Conservation (phyloP, 352 stramenopile species). For the Phytophthora rubi region DNA sequence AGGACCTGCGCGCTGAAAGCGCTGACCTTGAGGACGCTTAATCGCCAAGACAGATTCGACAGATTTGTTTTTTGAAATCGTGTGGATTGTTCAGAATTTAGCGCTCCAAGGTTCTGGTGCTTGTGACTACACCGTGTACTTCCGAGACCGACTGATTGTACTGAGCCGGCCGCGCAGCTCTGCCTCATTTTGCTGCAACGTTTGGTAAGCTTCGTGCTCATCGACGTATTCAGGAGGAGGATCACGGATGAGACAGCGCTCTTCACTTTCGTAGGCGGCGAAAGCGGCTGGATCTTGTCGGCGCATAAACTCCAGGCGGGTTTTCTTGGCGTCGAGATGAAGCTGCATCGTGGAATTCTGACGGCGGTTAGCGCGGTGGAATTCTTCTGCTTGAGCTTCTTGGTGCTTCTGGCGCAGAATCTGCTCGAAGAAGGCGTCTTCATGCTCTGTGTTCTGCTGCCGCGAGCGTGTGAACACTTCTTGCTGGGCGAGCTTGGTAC, state of each 20-base stretch:
- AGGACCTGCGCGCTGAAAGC: constrained; percentile 67
- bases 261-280: constrained; percentile 53
- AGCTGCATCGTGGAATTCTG: constrained; percentile 82
- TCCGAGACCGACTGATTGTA: constrained; percentile 46
- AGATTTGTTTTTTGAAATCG: background rate
- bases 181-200: constrained; percentile 53
- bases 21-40: constrained; percentile 50
- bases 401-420: constrained; percentile 75
- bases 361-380: constrained; percentile 54
- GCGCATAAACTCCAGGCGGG: constrained; percentile 71
- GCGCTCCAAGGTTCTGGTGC: background rate
- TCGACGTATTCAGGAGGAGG: constrained; percentile 55
- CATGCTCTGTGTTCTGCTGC: constrained; percentile 19
- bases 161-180: constrained; percentile 63
- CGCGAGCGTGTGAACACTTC: constrained; percentile 48
- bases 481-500: constrained; percentile 66
- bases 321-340: constrained; percentile 79
- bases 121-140: constrained; percentile 18
- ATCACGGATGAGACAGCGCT: constrained; percentile 52
- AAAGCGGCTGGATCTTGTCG: constrained; percentile 65
- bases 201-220: constrained; percentile 46
- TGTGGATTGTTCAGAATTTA: background rate
- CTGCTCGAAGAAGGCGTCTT: constrained; percentile 57
- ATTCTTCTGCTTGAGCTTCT: constrained; percentile 64
- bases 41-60: constrained; percentile 2